Percentiles rank a stretch among this genome's conserved stretches.
phyloP scores from a whole-genome alignment of 768 basidiomycete genomes.

The Rhodotorula diobovata region DNA sequence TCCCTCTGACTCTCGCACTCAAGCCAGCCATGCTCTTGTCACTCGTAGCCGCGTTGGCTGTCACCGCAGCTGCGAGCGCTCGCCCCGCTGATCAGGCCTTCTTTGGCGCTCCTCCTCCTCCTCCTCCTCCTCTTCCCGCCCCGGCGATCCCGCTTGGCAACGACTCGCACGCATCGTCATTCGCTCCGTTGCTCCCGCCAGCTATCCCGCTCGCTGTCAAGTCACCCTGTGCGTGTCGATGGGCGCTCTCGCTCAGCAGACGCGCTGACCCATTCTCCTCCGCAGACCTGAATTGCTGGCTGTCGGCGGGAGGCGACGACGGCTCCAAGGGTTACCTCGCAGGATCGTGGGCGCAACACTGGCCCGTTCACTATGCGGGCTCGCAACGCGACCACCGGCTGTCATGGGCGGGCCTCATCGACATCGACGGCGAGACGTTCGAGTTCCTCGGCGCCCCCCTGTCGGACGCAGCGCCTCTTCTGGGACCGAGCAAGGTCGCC shows the following conservation, averaged over 20 bases:
- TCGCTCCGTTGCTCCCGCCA: conserved; percentile 17
- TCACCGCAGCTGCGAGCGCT: background rate
- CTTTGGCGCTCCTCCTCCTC: background rate
- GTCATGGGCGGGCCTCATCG: conserved; percentile 24
- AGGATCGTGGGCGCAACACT: conserved; percentile 25
- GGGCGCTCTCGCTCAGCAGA: background rate
- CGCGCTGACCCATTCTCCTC: background rate
- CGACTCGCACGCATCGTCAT: background rate
- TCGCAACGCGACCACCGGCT: background rate
- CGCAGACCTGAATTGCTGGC: conserved; percentile 27
- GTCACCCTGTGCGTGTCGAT: conserved; percentile 11
- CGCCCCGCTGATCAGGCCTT: background rate
- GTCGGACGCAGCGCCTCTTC: background rate
- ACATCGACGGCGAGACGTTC: conserved; percentile 26
- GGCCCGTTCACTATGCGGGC: conserved; percentile 20
- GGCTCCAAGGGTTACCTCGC: conserved; percentile 17
- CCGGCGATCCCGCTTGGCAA: background rate
- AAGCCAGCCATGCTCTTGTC: background rate
- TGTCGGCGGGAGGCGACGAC: conserved; percentile 10
- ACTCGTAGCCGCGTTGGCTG: background rate
- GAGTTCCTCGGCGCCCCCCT: conserved; percentile 29
- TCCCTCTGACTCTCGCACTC: background rate
- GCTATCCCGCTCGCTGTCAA: conserved; percentile 35
- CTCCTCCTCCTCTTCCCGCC: no score
- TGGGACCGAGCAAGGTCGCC: background rate